phyloP scores from a whole-genome alignment of 148 eudicot species.

The Dysphania ambrosioides region DNA sequence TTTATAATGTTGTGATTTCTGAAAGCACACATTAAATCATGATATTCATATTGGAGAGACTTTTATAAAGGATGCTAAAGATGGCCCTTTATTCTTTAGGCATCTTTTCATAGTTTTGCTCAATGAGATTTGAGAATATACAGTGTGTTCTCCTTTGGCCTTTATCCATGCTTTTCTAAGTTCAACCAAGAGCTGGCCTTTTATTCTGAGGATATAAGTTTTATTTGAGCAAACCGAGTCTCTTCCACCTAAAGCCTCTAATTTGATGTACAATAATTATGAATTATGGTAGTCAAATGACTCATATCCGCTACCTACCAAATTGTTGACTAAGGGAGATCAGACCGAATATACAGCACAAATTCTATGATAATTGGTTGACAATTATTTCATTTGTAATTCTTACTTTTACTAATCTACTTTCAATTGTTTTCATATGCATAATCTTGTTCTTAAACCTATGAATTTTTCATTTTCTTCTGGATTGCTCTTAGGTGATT shows the following conservation, averaged over 20 bases:
- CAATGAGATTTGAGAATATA: neutral
- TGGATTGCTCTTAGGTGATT: too few species aligned
- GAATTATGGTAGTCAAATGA: too few species aligned
- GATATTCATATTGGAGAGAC: too few species aligned
- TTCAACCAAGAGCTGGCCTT: neutral
- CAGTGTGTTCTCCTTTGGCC: neutral
- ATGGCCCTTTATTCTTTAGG: constrained; percentile 6
- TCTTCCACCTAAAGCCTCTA: neutral
- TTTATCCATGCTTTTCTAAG: neutral
- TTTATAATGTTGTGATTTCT: too few species aligned
- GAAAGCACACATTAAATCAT: too few species aligned
- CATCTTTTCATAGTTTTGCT: neutral
- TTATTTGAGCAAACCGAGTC: neutral
- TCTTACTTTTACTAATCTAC: too few species aligned
- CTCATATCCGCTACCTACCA: too few species aligned
- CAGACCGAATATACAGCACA: neutral
- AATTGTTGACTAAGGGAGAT: neutral
- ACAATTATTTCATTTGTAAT: too few species aligned
- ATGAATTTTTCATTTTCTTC: too few species aligned
- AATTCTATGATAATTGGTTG: neutral
- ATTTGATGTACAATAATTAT: neutral
- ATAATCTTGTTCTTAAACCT: too few species aligned
- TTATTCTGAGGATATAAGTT: neutral
- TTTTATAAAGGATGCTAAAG: neutral
- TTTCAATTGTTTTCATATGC: too few species aligned